These are phyloP conservation scores for Tillandsia fasciculata DNA, from an alignment of 176 grass and related monocot genomes.

Conservation along the genomic window DNA sequence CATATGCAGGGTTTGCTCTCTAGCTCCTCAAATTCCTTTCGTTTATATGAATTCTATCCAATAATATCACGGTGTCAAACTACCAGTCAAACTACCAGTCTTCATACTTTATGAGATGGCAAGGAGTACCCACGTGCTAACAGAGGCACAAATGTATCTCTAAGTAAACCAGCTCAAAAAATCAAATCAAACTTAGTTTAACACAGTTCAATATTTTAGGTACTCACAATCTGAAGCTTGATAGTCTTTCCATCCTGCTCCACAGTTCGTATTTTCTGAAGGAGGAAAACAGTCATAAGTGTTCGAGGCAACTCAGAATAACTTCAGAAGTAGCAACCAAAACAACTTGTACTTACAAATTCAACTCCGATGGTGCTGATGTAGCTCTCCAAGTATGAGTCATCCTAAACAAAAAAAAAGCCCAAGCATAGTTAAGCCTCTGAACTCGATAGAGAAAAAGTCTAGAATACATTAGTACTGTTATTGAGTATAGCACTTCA, in stretches of 20 bases:
- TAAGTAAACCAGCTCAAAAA: too few species aligned
- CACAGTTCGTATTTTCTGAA: slow-evolving; percentile 19
- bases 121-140: too few species aligned
- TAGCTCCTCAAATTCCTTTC: too few species aligned
- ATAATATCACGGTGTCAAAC: too few species aligned
- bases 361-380: slow-evolving; percentile 23
- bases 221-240: slow-evolving; percentile 21
- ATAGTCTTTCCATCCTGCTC: slow-evolving; percentile 23
- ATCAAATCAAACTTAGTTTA: neutral
- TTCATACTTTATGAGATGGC: too few species aligned
- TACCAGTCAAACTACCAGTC: too few species aligned
- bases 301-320: neutral
- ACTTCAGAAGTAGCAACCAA: neutral
- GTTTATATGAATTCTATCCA: too few species aligned
- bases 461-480: neutral
- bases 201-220: neutral
- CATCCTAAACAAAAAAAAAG: slow-evolving; percentile 5
- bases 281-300: neutral
- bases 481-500: too few species aligned
- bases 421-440: neutral
- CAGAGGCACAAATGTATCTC: too few species aligned
- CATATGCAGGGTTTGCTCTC: neutral
- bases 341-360: slow-evolving; percentile 14
- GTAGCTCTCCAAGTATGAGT: slow-evolving; percentile 21
- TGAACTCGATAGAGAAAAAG: neutral